Conservation (phyloP, 208 protist genomes). For the Naegleria lovaniensis region DNA sequence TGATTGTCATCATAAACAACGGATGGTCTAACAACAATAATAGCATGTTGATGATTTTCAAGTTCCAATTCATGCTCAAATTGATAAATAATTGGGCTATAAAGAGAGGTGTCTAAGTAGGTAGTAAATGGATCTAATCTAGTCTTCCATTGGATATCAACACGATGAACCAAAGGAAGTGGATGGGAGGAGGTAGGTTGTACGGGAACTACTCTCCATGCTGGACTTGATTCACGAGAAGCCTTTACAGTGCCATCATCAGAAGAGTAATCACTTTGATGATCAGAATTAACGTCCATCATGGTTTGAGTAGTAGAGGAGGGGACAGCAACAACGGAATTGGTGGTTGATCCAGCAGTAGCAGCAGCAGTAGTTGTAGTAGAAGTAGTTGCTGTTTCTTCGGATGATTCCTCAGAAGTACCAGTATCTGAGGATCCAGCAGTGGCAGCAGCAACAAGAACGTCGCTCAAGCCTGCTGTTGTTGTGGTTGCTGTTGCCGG, state of each 20-base stretch:
- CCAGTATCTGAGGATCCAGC: too few species aligned
- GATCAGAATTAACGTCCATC: background rate
- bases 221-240: background rate
- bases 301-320: background rate
- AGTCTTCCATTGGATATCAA: background rate
- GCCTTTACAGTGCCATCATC: background rate
- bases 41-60: background rate
- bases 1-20: constrained; percentile 1
- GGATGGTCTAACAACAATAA: background rate
- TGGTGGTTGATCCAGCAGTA: background rate
- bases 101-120: background rate
- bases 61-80: background rate
- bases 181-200: background rate
- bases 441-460: background rate
- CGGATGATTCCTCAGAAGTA: background rate
- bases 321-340: background rate
- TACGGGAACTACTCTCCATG: background rate
- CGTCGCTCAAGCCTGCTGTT: background rate
- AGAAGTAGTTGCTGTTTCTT: background rate
- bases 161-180: background rate
- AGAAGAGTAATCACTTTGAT: background rate
- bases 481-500: background rate
- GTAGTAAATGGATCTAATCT: background rate
- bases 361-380: background rate
- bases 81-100: background rate